Conservation (phyloP, 2,329 filamentous ascomycete species). For the Arthrobotrys pseudoclavata region DNA sequence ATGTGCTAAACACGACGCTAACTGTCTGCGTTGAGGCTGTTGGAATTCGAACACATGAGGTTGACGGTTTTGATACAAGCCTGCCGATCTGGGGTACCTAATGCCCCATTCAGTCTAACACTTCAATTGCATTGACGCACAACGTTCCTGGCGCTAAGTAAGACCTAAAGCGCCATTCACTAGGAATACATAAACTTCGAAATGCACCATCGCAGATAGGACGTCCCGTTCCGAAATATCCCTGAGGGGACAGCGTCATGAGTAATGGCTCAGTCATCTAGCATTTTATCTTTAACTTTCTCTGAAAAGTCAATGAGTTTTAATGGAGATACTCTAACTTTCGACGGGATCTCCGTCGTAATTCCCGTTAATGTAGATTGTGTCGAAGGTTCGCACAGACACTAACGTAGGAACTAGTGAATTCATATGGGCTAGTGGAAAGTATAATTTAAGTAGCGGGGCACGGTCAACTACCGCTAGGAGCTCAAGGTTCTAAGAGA, state of each 20-base stretch:
- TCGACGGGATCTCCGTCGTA: constrained; percentile 17
- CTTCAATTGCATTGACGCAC: constrained; percentile 20
- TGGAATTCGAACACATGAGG: constrained; percentile 24
- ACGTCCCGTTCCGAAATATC: constrained; percentile 34
- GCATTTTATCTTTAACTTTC: constrained; percentile 2
- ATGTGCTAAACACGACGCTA: constrained; percentile 1
- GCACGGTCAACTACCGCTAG: not conserved
- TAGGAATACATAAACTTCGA: constrained; percentile 14
- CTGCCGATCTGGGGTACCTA: constrained; percentile 27
- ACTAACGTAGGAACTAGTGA: constrained; percentile 26
- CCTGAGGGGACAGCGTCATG: constrained; percentile 18
- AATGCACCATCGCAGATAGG: constrained; percentile 18
- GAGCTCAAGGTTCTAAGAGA: not conserved
- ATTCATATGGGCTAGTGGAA: constrained; percentile 4
- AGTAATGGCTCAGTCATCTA: constrained; percentile 8
- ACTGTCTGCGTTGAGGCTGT: constrained; percentile 22
- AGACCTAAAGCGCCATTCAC: constrained; percentile 1
- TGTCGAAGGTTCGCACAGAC: constrained; percentile 41
- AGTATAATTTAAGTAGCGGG: constrained; percentile 24
- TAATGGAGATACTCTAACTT: constrained; percentile 18
- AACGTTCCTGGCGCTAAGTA: constrained; percentile 25
- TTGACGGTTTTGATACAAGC: constrained; percentile 11
- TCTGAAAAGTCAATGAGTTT: constrained; percentile 1
- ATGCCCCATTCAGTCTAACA: constrained; percentile 10
- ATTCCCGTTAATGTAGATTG: constrained; percentile 21